Evolutionary conservation across 2,329 filamentous ascomycete species (phyloP).

Genomic region (Nemania sp.): DNA sequence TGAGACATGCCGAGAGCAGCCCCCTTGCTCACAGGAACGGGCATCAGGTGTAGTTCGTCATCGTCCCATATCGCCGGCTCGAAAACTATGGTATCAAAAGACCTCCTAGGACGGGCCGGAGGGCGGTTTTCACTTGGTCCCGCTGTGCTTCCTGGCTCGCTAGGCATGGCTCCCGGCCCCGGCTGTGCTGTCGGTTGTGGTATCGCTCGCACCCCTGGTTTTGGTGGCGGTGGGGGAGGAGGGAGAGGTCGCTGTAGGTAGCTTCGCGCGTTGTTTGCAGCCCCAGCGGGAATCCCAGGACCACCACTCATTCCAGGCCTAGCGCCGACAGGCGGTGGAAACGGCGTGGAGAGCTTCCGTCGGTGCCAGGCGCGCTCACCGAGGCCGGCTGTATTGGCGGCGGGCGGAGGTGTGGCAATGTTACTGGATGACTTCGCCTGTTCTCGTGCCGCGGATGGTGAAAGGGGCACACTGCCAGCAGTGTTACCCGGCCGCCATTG

Average conservation of each 20-base stretch:
- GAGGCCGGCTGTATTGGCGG: constrained; percentile 38
- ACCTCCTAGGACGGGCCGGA: constrained; percentile 35
- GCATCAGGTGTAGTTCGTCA: background rate
- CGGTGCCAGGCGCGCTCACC: constrained; percentile 50
- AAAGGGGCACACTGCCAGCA: background rate
- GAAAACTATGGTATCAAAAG: constrained; percentile 36
- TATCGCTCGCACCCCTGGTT: background rate
- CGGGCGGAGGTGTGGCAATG: constrained; percentile 17
- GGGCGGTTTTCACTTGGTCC: background rate
- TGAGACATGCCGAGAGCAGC: constrained; percentile 22
- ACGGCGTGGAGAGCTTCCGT: constrained; percentile 44
- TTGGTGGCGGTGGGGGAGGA: constrained; percentile 36
- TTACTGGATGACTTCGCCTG: constrained; percentile 15
- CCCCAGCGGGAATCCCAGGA: background rate
- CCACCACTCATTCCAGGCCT: background rate
- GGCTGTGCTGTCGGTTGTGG: constrained; percentile 4
- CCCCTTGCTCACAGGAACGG: background rate
- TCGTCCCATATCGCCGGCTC: background rate
- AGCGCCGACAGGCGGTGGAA: constrained; percentile 30
- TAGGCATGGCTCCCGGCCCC: background rate
- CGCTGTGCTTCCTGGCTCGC: background rate
- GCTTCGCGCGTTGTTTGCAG: background rate
- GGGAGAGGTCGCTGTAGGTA: no score
- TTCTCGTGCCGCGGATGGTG: constrained; percentile 6
- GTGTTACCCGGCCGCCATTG: constrained; percentile 11